Base-by-base conservation (phyloP, 2,329 filamentous ascomycete genomes). In the Nothophaeocryptopus gaeumannii region DNA sequence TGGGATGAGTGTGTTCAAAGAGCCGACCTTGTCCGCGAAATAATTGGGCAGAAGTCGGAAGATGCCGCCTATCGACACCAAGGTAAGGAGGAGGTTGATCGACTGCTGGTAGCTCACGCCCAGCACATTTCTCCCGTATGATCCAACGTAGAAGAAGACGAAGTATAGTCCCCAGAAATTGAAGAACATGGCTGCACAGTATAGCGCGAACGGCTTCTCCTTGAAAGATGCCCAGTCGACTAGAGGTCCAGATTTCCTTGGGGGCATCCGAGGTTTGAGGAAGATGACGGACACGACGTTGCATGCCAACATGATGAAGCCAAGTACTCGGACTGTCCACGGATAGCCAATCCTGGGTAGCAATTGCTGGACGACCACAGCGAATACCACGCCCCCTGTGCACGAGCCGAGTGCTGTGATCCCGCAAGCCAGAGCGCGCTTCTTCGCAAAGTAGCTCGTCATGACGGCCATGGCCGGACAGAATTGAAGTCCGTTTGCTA, bases 381-480 rank as follows among this genome's bases (percentile, higher is more conserved):
- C 79, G 16, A 80, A 75, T 8, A 82, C 64, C 12, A 83, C 64
- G 4, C 78, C 80, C 2, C 79, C 80, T 5, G 80, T 72, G 10
- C 78, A 79, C 29, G 77, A 80, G 1, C 84, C 84, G 7, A 76
- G 75, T 2, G 82, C 80, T 2, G 79, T 78, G 5, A 85, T 60
- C 1, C 82, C 81, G 29, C 84, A 75, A 2, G 80, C 82, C 20
- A 86, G 67, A 0, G 76, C 75, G 45, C 80, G 72, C 52, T 72
- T 77, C 42, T 71, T 72, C 20, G 72, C 72, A 61, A 87, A 87
- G 60, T 88, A 88, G 2, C 85, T 85, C 8, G 83, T 78, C 1
- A 87, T 69, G 1, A 85, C 77, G 1, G 84, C 78, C 38, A 89
- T 75, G 33, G 78, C 73, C 0, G 86, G 82, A 41, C 82, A 79